Conservation (phyloP, 2,329 filamentous ascomycete genomes). For the Fusarium staphyleae region DNA sequence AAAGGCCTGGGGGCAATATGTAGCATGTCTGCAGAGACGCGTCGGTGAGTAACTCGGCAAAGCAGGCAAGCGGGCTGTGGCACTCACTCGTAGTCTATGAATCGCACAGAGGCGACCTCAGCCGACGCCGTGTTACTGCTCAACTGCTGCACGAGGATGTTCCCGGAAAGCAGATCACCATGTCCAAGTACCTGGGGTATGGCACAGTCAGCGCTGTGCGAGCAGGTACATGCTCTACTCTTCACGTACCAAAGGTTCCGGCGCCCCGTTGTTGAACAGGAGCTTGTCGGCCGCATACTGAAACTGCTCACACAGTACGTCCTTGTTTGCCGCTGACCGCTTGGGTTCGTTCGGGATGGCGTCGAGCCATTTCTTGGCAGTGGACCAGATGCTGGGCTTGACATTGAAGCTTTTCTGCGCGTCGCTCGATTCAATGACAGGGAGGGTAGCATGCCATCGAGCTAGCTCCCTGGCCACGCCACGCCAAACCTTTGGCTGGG, state of each 20-base stretch:
- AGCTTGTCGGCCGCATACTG: conserved; percentile 20
- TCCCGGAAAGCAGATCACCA: conserved; percentile 33
- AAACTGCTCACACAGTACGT: conserved; percentile 20
- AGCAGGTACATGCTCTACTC: not conserved
- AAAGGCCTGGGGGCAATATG: conserved; percentile 34
- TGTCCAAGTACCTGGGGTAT: conserved; percentile 29
- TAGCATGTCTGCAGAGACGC: conserved; percentile 26
- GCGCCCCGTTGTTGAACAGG: conserved; percentile 7
- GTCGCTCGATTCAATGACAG: not conserved
- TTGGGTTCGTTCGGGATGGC: conserved; percentile 14
- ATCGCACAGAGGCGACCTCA: conserved; percentile 23
- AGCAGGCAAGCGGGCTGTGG: not conserved
- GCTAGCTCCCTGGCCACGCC: conserved; percentile 33
- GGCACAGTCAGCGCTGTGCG: not conserved
- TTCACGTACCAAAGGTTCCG: conserved; percentile 26
- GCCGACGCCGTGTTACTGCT: not conserved
- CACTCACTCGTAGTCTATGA: conserved; percentile 38
- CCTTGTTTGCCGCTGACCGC: conserved; percentile 7
- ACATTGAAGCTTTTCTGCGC: conserved; percentile 3
- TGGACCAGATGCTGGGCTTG: conserved; percentile 31
- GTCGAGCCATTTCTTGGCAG: conserved; percentile 34
- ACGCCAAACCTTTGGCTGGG: conserved; percentile 20
- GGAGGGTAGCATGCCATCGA: conserved; percentile 28
- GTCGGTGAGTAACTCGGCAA: not conserved
- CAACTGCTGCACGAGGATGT: conserved; percentile 32